Percentiles rank a stretch among this genome's conserved stretches.
phyloP scores from a whole-genome alignment of 2,329 filamentous ascomycete genomes.

The Chrysosporium keratinophilum region DNA sequence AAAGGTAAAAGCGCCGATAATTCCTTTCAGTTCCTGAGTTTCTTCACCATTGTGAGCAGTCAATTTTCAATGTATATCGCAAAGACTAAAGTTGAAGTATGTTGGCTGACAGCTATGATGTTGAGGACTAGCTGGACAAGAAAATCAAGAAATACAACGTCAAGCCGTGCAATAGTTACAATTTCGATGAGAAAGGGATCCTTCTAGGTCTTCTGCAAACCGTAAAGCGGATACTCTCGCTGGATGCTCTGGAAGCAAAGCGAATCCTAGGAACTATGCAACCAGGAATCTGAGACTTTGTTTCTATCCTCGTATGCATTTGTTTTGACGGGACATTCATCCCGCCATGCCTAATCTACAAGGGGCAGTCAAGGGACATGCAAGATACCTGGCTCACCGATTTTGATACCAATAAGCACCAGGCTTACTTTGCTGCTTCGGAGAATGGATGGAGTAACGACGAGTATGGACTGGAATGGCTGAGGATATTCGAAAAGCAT shows the following conservation, averaged over 20 bases:
- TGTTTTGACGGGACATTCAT: conserved; percentile 4
- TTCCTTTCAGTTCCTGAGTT: conserved; percentile 2
- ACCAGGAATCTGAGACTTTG: neutral
- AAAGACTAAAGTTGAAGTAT: too few species aligned
- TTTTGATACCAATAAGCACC: neutral
- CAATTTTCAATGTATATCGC: neutral
- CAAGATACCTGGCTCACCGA: conserved; percentile 3
- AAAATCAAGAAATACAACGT: conserved; percentile 6
- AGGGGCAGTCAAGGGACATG: neutral
- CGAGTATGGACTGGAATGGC: neutral
- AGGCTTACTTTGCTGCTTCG: conserved; percentile 7
- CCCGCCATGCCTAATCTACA: conserved; percentile 4
- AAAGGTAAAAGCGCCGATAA: conserved; percentile 11
- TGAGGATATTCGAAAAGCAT: neutral
- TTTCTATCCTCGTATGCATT: conserved; percentile 8
- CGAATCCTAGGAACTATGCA: neutral
- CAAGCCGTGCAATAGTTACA: conserved; percentile 8
- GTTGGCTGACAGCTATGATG: neutral
- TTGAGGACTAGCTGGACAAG: neutral
- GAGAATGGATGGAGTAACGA: conserved; percentile 2
- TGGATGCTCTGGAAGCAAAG: neutral
- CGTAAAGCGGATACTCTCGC: conserved; percentile 6
- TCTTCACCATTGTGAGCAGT: conserved; percentile 3
- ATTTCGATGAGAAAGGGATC: conserved; percentile 14
- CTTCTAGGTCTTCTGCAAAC: neutral